These are phyloP conservation scores for Eragrostis tef DNA, from an alignment of 202 grass and related monocot species.

Conservation along the genomic window DNA sequence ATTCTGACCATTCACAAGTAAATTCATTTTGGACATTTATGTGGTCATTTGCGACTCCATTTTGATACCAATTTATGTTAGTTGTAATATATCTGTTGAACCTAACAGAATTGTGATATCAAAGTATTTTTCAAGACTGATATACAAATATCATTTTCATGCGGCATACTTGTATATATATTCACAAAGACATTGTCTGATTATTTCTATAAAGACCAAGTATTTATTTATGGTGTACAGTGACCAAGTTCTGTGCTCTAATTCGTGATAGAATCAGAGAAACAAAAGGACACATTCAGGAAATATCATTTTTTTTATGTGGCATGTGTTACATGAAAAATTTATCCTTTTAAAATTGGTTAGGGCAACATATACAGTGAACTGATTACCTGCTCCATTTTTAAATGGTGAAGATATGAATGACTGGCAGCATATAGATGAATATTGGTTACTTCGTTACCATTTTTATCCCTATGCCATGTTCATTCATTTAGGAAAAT, in stretches of 20 bases:
- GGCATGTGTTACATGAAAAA: neutral
- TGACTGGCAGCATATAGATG: neutral
- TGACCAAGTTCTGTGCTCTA: neutral
- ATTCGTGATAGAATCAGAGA: neutral
- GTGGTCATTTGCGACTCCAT: neutral
- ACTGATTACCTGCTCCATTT: neutral
- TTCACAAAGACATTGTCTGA: neutral
- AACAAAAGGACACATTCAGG: neutral
- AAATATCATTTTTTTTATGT: neutral
- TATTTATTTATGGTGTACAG: neutral
- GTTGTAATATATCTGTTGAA: neutral
- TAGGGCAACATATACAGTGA: slow-evolving; percentile 1
- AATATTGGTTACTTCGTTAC: neutral
- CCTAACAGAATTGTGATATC: neutral
- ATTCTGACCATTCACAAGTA: neutral
- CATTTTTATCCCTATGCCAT: neutral
- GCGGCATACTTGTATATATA: neutral
- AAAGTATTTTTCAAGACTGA: neutral
- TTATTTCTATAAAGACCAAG: neutral
- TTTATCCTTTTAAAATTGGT: neutral
- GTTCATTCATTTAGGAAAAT: neutral
- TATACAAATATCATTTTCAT: neutral
- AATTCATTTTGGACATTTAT: slow-evolving; percentile 28
- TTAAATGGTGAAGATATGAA: slow-evolving; percentile 6
- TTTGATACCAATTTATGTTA: neutral